Evolutionary conservation across 2,329 filamentous ascomycete species (phyloP), one percentile per base, ranked within the genome.

Genomic region (Fonsecaea erecta): DNA sequence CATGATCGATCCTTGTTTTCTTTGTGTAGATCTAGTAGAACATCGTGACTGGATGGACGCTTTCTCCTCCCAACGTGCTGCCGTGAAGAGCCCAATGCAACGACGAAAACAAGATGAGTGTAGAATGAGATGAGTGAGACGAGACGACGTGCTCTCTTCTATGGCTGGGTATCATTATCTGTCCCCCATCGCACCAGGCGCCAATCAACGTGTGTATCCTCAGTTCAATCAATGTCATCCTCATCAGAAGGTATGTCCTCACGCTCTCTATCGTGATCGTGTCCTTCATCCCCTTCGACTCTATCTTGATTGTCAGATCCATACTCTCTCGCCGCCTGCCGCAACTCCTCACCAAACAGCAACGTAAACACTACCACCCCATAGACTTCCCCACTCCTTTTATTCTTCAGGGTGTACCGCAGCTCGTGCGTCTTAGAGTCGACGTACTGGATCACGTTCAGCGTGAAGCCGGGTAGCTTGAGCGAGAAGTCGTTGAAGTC

Each of bases 331-430:
- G 73, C 58, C 2, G 68, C 60, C 18, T 74, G 67, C 14, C 71
- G 68, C 12, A 71, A 58, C 52, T 73, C 70, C 3, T 72, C 71
- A 12, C 74, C 65, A 48, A 77, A 84, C 65, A 95, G 83, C 3
- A 97, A 81, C 18, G 88, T 90, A 75, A 98, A 94, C 4, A 92
- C 78, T 16, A 98, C 82, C 52, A 94, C 91, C 32, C 97, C 86
- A 72, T 97, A 91, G 16, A 91, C 84, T 35, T 91, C 85, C 54
- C 86, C 86, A 0, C 91, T 94, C 24, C 82, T 78, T 66, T 86
- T 87, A 77, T 97, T 91, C 75, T 93, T 94, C 74, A 98, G 84
- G 64, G 96, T 92, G 79, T 98, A 97, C 85, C 93, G 93, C 80
- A 96, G 86, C 71, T 88, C 84, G 80, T 96, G 91, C 82, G 91